These are phyloP conservation scores for Blastobotrys ciferrii DNA, from an alignment of 1,139 yeast species.

Conservation along the genomic window DNA sequence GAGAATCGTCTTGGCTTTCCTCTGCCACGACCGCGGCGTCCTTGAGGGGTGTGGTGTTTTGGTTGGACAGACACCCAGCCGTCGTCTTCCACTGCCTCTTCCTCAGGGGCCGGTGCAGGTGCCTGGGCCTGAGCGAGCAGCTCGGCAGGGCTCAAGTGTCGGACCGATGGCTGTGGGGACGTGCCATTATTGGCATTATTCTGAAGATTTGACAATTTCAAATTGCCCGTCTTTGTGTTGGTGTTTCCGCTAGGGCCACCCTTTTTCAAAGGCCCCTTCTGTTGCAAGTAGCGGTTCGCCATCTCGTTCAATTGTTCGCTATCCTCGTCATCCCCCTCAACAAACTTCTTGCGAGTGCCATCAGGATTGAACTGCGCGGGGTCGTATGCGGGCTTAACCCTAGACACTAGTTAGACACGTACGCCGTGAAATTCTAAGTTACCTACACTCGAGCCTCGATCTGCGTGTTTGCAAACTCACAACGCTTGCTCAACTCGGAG, in stretches of 20 bases:
- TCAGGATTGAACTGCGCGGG: slow-evolving; percentile 4
- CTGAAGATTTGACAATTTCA: not conserved
- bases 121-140: not conserved
- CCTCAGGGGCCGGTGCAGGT: not conserved
- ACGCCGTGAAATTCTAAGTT: too few species aligned
- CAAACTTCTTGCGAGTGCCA: slow-evolving; percentile 6
- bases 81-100: not conserved
- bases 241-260: not conserved
- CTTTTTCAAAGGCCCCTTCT: slow-evolving; percentile 7
- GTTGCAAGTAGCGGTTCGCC: slow-evolving; percentile 5
- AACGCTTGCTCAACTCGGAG: slow-evolving; percentile 6
- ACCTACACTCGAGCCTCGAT: slow-evolving; percentile 3
- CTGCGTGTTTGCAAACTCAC: slow-evolving; percentile 3
- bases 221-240: slow-evolving; percentile 5
- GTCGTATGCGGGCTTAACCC: not conserved
- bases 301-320: slow-evolving; percentile 4
- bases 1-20: slow-evolving; percentile 6
- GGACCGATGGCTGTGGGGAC: slow-evolving; percentile 3
- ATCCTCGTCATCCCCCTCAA: slow-evolving; percentile 9
- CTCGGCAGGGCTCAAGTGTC: slow-evolving; percentile 3
- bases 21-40: slow-evolving; percentile 3
- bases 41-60: slow-evolving; percentile 3
- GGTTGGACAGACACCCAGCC: slow-evolving; percentile 7
- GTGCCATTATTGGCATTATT: not conserved
- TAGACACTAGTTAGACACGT: not conserved